Evolutionary conservation across 345 rosid genomes (phyloP).

Genomic region (Microthlaspi erraticum): DNA sequence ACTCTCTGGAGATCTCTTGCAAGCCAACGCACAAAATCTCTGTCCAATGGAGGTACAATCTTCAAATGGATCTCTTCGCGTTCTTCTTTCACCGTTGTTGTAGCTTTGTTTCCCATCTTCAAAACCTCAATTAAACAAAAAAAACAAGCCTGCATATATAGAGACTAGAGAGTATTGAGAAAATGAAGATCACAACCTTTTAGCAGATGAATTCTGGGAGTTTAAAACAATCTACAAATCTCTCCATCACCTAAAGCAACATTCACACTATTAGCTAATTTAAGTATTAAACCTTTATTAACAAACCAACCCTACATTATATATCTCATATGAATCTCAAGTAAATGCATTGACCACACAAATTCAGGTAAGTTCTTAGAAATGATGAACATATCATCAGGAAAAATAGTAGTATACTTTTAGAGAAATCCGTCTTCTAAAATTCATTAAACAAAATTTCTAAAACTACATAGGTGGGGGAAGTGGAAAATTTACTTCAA

Average conservation of each 20-base stretch:
- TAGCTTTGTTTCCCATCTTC: conserved; percentile 77
- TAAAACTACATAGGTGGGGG: too few species aligned
- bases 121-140: background rate
- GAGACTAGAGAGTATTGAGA: background rate
- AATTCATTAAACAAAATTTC: too few species aligned
- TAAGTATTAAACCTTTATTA: background rate
- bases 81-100: conserved; percentile 60
- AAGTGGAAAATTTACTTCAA: background rate
- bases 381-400: background rate
- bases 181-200: background rate
- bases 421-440: background rate
- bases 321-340: background rate
- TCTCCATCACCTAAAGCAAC: conserved; percentile 1
- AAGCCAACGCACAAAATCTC: conserved; percentile 68
- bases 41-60: conserved; percentile 73
- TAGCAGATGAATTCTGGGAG: background rate
- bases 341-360: background rate
- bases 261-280: background rate
- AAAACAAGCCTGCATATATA: background rate
- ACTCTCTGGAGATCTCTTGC: conserved; percentile 73
- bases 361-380: background rate
- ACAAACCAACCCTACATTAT: background rate
- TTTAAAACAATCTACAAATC: conserved; percentile 13
- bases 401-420: background rate
- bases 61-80: conserved; percentile 59